Evolutionary conservation across 441 rosid genomes (phyloP), one percentile per base, ranked within the genome.

Genomic region (Aquilaria agallochum): DNA sequence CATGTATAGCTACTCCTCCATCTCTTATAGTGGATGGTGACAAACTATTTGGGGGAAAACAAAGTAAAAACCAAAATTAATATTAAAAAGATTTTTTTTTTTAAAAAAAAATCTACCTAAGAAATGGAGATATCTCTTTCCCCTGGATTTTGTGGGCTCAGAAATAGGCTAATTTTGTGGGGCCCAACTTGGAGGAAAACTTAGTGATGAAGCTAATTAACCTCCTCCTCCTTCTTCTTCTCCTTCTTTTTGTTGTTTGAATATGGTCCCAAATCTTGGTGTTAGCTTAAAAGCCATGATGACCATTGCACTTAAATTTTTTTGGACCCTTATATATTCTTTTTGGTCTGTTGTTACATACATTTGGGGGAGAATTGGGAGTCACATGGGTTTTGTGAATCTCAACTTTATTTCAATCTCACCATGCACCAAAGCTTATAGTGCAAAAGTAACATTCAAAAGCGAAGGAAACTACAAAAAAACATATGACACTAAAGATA

Each of bases 121-220:
- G 59, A 72, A 69, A 68, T 55, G 72, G 72, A 78, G 77, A 80
- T 75, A 64, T 80, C 78, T 84, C 80, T 78, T 76, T 84, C 88
- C 69, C 64, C 68, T 64, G 83, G 90, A 84, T 87, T 79, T 83
- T 74, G 90, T 83, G 86, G 87, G 87, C 80, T 78, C 81, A 57
- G 20, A 63, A 65, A n/a, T 60, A 59, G 55, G 50, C 63, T 46
- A 45, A 56, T 55, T 53, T 53, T 64, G 65, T 64, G 78, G 75
- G 81, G 12, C 78, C 91, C 70, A 72, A 72, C 42, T 36, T 59
- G 40, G 46, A 64, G 48, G 79, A 77, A 75, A 71, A 75, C 86
- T 82, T 78, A 66, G 76, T 72, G 66, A 52, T 76, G 80, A 86
- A 86, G 87, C 57, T 83, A 73, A 70, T 73, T 36, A 36, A 36